These are phyloP conservation scores for Magnusiomyces ingens DNA, from an alignment of 1,139 yeast genomes.

Conservation along the genomic window DNA sequence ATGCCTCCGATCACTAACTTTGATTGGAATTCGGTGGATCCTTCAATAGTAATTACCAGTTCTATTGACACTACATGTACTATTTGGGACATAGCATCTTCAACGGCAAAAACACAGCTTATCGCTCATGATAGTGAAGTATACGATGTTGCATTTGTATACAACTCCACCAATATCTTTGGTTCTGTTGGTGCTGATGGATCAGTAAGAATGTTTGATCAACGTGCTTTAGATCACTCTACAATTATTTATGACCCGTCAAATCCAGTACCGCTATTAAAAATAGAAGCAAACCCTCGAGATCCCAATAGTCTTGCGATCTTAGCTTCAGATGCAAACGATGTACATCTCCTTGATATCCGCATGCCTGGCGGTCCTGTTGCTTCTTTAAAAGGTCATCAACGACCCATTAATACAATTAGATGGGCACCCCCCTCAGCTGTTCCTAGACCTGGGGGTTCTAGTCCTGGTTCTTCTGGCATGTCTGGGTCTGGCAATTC, in stretches of 20 bases:
- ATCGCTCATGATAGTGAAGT: constrained; percentile 97
- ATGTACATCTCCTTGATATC: constrained; percentile 69
- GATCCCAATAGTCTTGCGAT: constrained; percentile 82
- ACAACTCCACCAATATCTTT: constrained; percentile 70
- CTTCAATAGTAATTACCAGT: constrained; percentile 69
- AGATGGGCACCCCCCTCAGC: constrained; percentile 70
- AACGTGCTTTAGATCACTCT: constrained; percentile 84
- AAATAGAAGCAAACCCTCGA: constrained; percentile 69
- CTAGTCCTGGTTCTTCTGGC: neutral
- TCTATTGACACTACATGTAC: constrained; percentile 96
- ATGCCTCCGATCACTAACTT: constrained; percentile 71
- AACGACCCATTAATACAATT: constrained; percentile 60
- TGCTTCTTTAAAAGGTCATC: constrained; percentile 60
- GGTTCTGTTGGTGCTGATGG: constrained; percentile 97
- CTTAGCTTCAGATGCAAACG: constrained; percentile 62
- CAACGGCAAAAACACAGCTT: constrained; percentile 83
- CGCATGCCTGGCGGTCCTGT: constrained; percentile 84
- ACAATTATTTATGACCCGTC: constrained; percentile 82
- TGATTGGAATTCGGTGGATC: constrained; percentile 81
- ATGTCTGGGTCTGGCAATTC: neutral
- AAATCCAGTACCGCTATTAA: constrained; percentile 56
- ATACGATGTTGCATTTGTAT: constrained; percentile 80
- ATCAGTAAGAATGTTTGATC: constrained; percentile 83
- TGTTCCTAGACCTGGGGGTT: constrained; percentile 13
- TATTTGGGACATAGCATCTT: constrained; percentile 77